These are phyloP conservation scores for Scorias spongiosa DNA, from an alignment of 2,329 filamentous ascomycete genomes.

Conservation along the genomic window DNA sequence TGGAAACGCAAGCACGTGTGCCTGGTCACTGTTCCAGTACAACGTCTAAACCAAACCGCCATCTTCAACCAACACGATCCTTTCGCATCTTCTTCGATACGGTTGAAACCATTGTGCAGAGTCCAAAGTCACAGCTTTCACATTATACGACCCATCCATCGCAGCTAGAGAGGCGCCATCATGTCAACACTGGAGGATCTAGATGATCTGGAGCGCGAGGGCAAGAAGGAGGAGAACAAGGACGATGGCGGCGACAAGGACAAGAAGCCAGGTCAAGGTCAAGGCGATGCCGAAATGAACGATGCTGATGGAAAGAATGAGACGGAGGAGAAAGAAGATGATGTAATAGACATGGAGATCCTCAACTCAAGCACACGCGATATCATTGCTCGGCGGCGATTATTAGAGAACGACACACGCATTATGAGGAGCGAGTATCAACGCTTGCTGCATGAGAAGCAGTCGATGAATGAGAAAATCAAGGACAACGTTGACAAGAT, in stretches of 20 bases:
- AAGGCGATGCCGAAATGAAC: slow-evolving; percentile 77
- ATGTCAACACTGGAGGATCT: slow-evolving; percentile 92
- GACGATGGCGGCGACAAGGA: slow-evolving; percentile 37
- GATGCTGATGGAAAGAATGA: slow-evolving; percentile 55
- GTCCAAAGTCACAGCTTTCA: no score
- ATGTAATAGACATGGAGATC: slow-evolving; percentile 85
- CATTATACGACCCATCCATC: no score
- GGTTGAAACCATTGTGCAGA: no score
- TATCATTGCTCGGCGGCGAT: slow-evolving; percentile 75
- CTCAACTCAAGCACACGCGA: slow-evolving; percentile 86
- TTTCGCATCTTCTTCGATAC: no score
- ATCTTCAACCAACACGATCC: neutral
- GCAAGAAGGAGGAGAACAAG: slow-evolving; percentile 53
- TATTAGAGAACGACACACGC: slow-evolving; percentile 92
- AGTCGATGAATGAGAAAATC: slow-evolving; percentile 94
- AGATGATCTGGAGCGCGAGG: slow-evolving; percentile 70
- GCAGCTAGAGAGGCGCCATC: slow-evolving; percentile 13
- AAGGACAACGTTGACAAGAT: slow-evolving; percentile 99
- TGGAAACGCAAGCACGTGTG: neutral
- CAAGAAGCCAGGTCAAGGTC: slow-evolving; percentile 41
- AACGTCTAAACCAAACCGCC: neutral
- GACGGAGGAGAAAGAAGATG: slow-evolving; percentile 49
- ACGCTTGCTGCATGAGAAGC: slow-evolving; percentile 86
- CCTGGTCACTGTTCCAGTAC: neutral
- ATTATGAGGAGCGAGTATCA: slow-evolving; percentile 98